Base-by-base conservation (phyloP, 2,329 filamentous ascomycete species). In the Fusarium sp. region DNA sequence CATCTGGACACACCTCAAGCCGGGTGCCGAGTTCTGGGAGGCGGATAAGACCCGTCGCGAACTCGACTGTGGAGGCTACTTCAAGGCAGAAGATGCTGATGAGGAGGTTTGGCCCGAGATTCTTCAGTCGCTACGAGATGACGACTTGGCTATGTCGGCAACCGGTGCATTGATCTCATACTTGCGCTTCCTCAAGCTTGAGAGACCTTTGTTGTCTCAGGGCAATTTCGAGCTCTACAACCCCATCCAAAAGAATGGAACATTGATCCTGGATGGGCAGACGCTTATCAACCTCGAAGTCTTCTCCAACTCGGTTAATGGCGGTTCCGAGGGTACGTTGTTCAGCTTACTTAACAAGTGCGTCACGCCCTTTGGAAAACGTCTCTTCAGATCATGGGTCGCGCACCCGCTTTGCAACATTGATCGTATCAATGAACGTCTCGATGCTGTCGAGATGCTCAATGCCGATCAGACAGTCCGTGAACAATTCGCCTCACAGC, bases 221-320 rank as follows among this genome's bases (percentile, higher is more conserved):
- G 92, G 93, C 71, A 97, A 97, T 79, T 98, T 99, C 79, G 89
- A 91, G 57, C 92, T 91, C 87, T 99, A 99, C 80, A 94, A 93
- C 79, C 96, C 96, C 1, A 98, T 99, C 56, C 89, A 90, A 62
- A 92, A 92, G 77, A 97, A 98, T 79, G 94, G 94, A 17, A 98
- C 94, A 35, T 85, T 99, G 47, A 92, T 99, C 14, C 87, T 99
- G 2, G 96, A 99, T 76, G 96, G 96, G 1, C 96, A 99, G 80
- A 98, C 95, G 27, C 86, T 99, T 75, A 97, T 97, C 85, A 99
- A 99, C 78, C 90, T 99, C n/a, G 96, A 99, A 80, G 89, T 99
- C 9, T 99, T 99, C 75, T 89, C 94, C 75, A 99, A 99, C 81
- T 95, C 92, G 1, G 94, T 93, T 73, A 95, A 98, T 78, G 95